Evolutionary conservation across 768 basidiomycete species (phyloP).

Genomic region (Rickenella mellea): DNA sequence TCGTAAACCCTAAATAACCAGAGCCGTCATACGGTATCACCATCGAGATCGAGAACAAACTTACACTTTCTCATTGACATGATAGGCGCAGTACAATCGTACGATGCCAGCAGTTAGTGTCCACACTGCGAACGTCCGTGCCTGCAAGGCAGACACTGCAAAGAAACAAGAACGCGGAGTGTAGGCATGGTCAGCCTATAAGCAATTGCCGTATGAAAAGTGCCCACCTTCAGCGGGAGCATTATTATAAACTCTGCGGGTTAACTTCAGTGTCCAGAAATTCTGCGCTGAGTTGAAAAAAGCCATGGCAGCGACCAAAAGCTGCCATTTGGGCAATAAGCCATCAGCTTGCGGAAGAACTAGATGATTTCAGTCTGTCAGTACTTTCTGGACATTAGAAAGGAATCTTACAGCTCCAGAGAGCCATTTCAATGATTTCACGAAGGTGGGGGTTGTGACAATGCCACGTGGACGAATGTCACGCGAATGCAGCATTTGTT

Average conservation of each 20-base stretch:
- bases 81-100: slow-evolving; percentile 81
- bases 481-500: no score
- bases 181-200: neutral
- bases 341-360: slow-evolving; percentile 62
- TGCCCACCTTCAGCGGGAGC: slow-evolving; percentile 26
- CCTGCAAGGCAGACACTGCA: slow-evolving; percentile 78
- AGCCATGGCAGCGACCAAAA: slow-evolving; percentile 67
- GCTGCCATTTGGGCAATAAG: slow-evolving; percentile 80
- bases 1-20: slow-evolving; percentile 64
- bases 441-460: no score
- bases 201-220: slow-evolving; percentile 5
- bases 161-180: slow-evolving; percentile 1
- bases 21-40: slow-evolving; percentile 3
- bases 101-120: slow-evolving; percentile 79
- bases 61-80: slow-evolving; percentile 76
- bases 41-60: slow-evolving; percentile 18
- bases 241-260: slow-evolving; percentile 62
- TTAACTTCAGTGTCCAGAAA: slow-evolving; percentile 67
- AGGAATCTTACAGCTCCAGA: neutral
- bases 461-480: no score
- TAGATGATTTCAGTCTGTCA: slow-evolving; percentile 13
- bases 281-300: slow-evolving; percentile 85
- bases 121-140: slow-evolving; percentile 88
- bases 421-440: no score
- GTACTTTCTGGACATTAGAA: neutral